These are phyloP conservation scores for Pyrus communis DNA, from an alignment of 306 rosid species.

Conservation along the genomic window DNA sequence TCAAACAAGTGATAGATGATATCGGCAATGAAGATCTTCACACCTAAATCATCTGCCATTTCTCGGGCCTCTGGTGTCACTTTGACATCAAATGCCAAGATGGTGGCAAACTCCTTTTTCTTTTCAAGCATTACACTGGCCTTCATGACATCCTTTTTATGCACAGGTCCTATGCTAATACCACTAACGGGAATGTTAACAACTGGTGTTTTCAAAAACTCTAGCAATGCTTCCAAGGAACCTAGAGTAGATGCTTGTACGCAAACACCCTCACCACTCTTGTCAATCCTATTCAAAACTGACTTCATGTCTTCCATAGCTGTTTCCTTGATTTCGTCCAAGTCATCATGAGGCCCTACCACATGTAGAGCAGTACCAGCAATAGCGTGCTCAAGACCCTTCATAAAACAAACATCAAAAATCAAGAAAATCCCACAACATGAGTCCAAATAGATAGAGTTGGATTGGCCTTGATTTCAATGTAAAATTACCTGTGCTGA, in stretches of 20 bases:
- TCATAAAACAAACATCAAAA: conserved; percentile 1
- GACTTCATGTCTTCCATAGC: conserved; percentile 83
- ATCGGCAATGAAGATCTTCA: conserved; percentile 79
- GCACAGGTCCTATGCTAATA: conserved; percentile 92
- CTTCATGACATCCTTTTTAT: conserved; percentile 94
- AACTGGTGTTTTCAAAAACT: conserved; percentile 80
- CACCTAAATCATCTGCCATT: conserved; percentile 80
- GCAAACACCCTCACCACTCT: conserved; percentile 90
- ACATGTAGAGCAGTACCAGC: conserved; percentile 85
- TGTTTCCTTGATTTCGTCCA: conserved; percentile 64
- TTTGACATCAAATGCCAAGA: conserved; percentile 98
- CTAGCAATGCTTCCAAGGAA: conserved; percentile 89
- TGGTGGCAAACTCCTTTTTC: conserved; percentile 71
- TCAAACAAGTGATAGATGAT: conserved; percentile 90
- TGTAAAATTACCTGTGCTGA: conserved; percentile 72
- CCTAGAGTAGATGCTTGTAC: conserved; percentile 98
- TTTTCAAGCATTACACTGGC: conserved; percentile 97
- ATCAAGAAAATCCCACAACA: not conserved
- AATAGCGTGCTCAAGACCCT: conserved; percentile 98
- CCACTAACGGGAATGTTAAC: conserved; percentile 95
- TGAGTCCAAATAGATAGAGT: not conserved
- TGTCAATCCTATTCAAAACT: conserved; percentile 84
- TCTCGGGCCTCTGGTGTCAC: conserved; percentile 90
- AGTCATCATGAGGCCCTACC: conserved; percentile 76
- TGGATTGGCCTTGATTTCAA: conserved; percentile 5